Evolutionary conservation across 257 asterid species (phyloP).

Genomic region (Apocynum venetum): DNA sequence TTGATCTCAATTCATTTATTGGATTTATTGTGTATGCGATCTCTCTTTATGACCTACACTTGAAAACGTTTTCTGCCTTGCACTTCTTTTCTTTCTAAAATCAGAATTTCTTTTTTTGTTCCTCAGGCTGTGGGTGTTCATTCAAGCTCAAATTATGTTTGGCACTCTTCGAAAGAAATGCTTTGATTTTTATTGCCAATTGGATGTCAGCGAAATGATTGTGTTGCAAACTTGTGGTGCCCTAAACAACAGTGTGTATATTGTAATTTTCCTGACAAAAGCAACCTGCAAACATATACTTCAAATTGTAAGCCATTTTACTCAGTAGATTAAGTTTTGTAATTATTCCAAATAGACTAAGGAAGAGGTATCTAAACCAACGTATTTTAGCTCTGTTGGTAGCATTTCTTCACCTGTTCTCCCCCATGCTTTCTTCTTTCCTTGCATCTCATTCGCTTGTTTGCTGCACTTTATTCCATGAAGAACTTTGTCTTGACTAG

Average conservation of each 20-base stretch:
- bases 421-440: neutral
- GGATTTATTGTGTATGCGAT: neutral
- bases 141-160: conserved; percentile 5
- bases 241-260: conserved; percentile 39
- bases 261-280: conserved; percentile 38
- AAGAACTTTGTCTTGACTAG: neutral
- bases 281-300: conserved; percentile 31
- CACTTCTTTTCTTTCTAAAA: neutral
- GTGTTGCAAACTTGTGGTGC: conserved; percentile 30
- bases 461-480: neutral
- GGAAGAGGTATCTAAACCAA: conserved; percentile 1
- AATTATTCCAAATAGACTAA: conserved; percentile 13
- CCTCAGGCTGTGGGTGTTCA: conserved; percentile 12
- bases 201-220: conserved; percentile 12
- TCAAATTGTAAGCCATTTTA: conserved; percentile 39
- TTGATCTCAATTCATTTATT: neutral
- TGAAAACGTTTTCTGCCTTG: neutral
- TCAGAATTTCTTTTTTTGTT: neutral
- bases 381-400: neutral
- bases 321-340: conserved; percentile 19
- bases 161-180: neutral
- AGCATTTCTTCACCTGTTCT: neutral
- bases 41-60: neutral
- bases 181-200: neutral
- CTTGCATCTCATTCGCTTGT: neutral